Conservation (phyloP, 768 basidiomycete genomes). For the Pleurotus djamor region DNA sequence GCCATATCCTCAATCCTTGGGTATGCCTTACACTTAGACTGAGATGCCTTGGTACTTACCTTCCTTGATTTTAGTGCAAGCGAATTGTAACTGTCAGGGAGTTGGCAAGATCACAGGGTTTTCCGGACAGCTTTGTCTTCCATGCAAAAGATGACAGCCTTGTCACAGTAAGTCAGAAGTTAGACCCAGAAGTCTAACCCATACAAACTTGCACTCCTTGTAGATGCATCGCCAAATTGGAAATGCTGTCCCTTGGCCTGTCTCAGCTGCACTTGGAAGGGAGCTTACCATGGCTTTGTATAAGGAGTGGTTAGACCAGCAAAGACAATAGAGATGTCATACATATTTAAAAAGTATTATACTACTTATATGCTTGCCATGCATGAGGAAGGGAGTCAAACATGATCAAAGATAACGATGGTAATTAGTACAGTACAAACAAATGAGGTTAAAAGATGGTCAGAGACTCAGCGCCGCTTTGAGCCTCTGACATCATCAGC, state of each 20-base stretch:
- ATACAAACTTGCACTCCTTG: not conserved
- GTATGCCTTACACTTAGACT: constrained; percentile 29
- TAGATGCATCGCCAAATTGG: constrained; percentile 82
- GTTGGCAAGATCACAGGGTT: constrained; percentile 76
- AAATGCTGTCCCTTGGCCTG: constrained; percentile 71
- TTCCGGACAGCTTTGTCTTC: constrained; percentile 73
- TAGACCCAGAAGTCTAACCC: not conserved
- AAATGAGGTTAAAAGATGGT: not conserved
- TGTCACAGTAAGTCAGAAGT: constrained; percentile 47
- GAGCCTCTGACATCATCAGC: constrained; percentile 66
- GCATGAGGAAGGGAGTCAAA: not conserved
- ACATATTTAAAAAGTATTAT: constrained; percentile 21
- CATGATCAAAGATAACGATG: not conserved
- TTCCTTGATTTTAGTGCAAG: constrained; percentile 42
- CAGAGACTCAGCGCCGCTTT: constrained; percentile 57
- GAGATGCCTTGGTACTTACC: not conserved
- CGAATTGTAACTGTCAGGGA: constrained; percentile 75
- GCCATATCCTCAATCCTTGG: constrained; percentile 63
- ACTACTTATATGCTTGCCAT: too few species aligned
- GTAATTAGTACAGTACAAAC: not conserved
- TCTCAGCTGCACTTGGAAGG: constrained; percentile 64
- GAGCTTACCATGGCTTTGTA: constrained; percentile 53
- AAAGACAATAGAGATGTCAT: constrained; percentile 27
- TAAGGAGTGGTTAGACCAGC: constrained; percentile 44
- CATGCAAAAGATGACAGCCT: constrained; percentile 46